A percentile compares a stretch with the other conserved stretches of the same genome.
Conservation (phyloP, 768 basidiomycete genomes). For the Auriscalpium microsporum region DNA sequence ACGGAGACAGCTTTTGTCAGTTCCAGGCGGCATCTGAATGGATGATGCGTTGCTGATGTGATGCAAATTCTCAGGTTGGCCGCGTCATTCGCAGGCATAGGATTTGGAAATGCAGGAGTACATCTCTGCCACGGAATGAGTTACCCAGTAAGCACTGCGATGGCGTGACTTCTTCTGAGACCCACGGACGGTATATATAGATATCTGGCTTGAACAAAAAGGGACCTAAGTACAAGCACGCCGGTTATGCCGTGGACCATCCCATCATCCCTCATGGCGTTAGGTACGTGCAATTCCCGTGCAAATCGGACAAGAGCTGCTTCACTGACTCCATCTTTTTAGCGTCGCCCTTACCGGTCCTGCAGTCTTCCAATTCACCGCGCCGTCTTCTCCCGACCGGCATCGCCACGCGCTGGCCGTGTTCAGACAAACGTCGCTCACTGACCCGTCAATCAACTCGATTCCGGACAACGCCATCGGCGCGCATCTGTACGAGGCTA, state of each 20-base stretch:
- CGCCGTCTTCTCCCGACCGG: slow-evolving; percentile 85
- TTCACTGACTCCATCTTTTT: background rate
- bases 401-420: slow-evolving; percentile 85
- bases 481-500: slow-evolving; percentile 70
- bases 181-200: slow-evolving; percentile 26
- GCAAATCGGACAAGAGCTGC: background rate
- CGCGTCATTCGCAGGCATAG: slow-evolving; percentile 90
- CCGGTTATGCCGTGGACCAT: slow-evolving; percentile 75
- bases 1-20: slow-evolving; percentile 83
- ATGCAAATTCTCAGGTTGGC: slow-evolving; percentile 49
- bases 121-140: slow-evolving; percentile 88
- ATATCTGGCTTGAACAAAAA: slow-evolving; percentile 93
- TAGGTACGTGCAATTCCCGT: slow-evolving; percentile 34
- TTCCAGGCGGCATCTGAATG: slow-evolving; percentile 1
- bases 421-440: slow-evolving; percentile 58
- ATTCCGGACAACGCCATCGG: slow-evolving; percentile 79
- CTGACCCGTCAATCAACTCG: slow-evolving; percentile 60
- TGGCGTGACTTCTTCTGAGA: background rate
- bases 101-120: slow-evolving; percentile 90
- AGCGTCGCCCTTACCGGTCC: slow-evolving; percentile 87
- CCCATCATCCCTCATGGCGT: slow-evolving; percentile 95
- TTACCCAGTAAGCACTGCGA: slow-evolving; percentile 51
- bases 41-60: background rate
- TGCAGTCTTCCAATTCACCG: slow-evolving; percentile 93
- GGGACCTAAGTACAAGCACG: slow-evolving; percentile 85